Evolutionary conservation across 2,329 filamentous ascomycete species (phyloP), one percentile per base, ranked within the genome.

Genomic region (Fusarium nodosum): DNA sequence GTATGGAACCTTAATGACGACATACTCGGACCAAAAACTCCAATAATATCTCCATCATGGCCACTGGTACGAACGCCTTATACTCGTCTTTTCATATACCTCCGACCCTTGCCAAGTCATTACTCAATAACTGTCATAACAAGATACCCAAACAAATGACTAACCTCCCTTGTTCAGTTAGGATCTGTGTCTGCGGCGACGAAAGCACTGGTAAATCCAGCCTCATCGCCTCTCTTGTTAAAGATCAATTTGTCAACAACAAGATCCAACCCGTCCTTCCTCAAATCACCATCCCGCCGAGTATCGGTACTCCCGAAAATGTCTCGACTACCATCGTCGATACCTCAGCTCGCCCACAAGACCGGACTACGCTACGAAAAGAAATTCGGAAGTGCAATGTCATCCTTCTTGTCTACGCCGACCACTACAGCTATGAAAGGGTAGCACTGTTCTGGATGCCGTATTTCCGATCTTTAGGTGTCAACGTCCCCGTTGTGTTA

Each of bases 381-480:
- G 96, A 98, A 82, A 94, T 99, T 66, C 90, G 96, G 69, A 97
- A 97, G 80, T 96, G 92, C 76, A 99, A 97, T 78, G 95, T 97
- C 72, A 98, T 99, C 69, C 86, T 98, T 20, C 88, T 99, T 44
- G 94, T 99, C 56, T 99, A 99, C 80, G 94, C 94, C 71, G 96
- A 99, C 79, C 95, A 98, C 81, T 99, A 99, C 84, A 98, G 94
- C 85, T 99, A 98, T 82, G 96, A 99, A 79, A 87, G 96, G 38
- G 94, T 99, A 5, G 96, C 95, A 5, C 85, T 99, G 46, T 99
- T 98, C 80, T 99, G 96, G 96, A 92, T 99, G 88, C 96, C 96
- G 13, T 97, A 97, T 80, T 98, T 99, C 77, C 92, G 96, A 65
- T 97, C 94, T 6, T 87, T 99, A 39, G 96, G 96, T n/a, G 96